These are phyloP conservation scores for Aspergillus fijiensis DNA, from an alignment of 2,329 filamentous ascomycete genomes.

Conservation along the genomic window DNA sequence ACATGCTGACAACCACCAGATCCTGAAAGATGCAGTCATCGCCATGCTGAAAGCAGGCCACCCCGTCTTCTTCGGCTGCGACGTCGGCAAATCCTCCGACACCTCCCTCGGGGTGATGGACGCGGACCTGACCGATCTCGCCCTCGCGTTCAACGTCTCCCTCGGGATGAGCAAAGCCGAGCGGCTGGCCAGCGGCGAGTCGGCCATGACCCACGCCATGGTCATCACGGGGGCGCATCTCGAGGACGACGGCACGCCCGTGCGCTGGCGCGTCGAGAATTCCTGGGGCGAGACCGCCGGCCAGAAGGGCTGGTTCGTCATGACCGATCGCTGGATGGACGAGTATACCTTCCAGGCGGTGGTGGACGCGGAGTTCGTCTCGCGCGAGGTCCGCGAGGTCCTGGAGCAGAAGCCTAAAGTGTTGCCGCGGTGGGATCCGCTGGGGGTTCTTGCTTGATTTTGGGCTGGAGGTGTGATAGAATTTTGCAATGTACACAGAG, in stretches of 20 bases:
- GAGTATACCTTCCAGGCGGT: slow-evolving; percentile 85
- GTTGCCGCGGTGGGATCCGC: slow-evolving; percentile 76
- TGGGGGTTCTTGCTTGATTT: slow-evolving; percentile 67
- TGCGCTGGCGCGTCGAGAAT: slow-evolving; percentile 86
- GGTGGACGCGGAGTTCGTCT: slow-evolving; percentile 69
- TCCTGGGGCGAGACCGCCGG: slow-evolving; percentile 72
- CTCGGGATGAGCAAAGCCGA: slow-evolving; percentile 75
- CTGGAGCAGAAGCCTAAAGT: slow-evolving; percentile 68
- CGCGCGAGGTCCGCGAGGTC: slow-evolving; percentile 66
- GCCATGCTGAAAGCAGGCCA: slow-evolving; percentile 74
- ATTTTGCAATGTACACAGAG: too few species aligned
- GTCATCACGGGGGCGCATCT: slow-evolving; percentile 83
- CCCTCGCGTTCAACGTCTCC: slow-evolving; percentile 76
- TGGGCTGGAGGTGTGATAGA: too few species aligned
- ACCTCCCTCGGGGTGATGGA: slow-evolving; percentile 73
- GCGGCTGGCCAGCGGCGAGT: slow-evolving; percentile 71
- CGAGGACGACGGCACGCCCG: slow-evolving; percentile 60
- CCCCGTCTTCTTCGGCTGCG: slow-evolving; percentile 84
- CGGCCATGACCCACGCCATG: slow-evolving; percentile 89
- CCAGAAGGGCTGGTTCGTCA: slow-evolving; percentile 82
- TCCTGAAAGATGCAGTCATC: slow-evolving; percentile 72
- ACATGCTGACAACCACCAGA: slow-evolving; percentile 23
- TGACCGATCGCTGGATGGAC: slow-evolving; percentile 78
- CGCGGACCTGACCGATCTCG: slow-evolving; percentile 71
- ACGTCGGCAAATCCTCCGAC: slow-evolving; percentile 82